These are phyloP conservation scores for Pestalotiopsis sp. DNA, from an alignment of 2,329 filamentous ascomycete species.

Conservation along the genomic window DNA sequence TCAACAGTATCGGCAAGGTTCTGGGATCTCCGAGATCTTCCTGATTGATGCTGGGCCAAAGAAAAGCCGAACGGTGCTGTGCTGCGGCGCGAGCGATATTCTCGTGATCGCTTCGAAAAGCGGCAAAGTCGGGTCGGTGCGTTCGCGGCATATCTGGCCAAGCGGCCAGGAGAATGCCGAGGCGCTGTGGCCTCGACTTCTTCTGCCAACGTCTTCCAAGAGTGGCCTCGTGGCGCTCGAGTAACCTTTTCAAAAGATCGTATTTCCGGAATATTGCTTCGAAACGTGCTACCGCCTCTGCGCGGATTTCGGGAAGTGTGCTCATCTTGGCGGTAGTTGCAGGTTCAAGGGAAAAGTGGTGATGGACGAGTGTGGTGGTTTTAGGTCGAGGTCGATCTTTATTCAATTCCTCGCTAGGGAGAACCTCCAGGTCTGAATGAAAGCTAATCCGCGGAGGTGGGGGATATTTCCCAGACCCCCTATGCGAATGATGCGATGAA, in stretches of 20 bases:
- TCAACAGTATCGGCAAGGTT: conserved; percentile 51
- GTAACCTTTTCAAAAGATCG: conserved; percentile 33
- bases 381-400: no score
- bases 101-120: conserved; percentile 28
- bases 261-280: not conserved
- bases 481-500: no score
- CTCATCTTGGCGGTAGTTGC: not conserved
- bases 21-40: conserved; percentile 53
- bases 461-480: no score
- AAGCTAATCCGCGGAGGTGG: no score
- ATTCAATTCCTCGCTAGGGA: no score
- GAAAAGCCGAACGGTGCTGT: conserved; percentile 35
- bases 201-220: conserved; percentile 59
- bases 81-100: conserved; percentile 19
- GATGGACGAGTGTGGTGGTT: no score
- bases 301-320: not conserved
- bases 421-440: no score
- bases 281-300: not conserved
- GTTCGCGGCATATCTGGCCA: conserved; percentile 52
- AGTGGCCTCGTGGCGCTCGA: conserved; percentile 51
- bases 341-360: no score
- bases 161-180: conserved; percentile 42
- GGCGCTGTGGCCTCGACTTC: conserved; percentile 48
- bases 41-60: conserved; percentile 60
- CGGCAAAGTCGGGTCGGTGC: conserved; percentile 56